These are phyloP conservation scores for Phytophthora fragariae DNA, from an alignment of 352 stramenopile species.

Conservation along the genomic window DNA sequence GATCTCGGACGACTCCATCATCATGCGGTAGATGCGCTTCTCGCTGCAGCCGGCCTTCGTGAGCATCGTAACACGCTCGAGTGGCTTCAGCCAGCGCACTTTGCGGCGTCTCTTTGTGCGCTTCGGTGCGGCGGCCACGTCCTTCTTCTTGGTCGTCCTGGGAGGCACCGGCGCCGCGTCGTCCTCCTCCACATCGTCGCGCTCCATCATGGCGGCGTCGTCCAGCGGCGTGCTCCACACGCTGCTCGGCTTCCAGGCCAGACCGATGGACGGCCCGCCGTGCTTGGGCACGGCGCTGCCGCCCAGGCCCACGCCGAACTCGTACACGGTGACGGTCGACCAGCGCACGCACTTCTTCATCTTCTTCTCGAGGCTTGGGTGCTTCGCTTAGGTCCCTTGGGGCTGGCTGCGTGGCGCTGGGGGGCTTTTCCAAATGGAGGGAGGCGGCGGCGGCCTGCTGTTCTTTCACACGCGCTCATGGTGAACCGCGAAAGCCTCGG, in stretches of 20 bases:
- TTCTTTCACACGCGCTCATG: not conserved
- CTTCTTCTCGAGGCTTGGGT: not conserved
- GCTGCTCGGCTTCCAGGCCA: conserved; percentile 52
- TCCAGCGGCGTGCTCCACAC: conserved; percentile 61
- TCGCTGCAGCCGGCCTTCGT: conserved; percentile 73
- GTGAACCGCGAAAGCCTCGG: not conserved
- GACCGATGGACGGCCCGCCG: conserved; percentile 58
- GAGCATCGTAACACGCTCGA: conserved; percentile 68
- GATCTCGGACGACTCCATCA: conserved; percentile 75
- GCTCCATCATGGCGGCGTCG: conserved; percentile 25
- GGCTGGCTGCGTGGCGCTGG: conserved; percentile 9
- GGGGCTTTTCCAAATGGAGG: conserved; percentile 1
- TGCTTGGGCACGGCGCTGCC: conserved; percentile 60
- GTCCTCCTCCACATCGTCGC: conserved; percentile 28
- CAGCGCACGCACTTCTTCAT: conserved; percentile 65
- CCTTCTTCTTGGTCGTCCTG: conserved; percentile 22
- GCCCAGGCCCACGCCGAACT: conserved; percentile 64
- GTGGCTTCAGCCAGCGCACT: conserved; percentile 70
- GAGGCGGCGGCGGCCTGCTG: not conserved
- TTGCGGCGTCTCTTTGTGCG: conserved; percentile 48
- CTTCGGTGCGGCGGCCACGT: conserved; percentile 1
- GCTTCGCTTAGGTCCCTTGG: no score
- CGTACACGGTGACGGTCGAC: conserved; percentile 71
- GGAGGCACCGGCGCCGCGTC: not conserved
- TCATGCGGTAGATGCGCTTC: conserved; percentile 72